Conservation (phyloP, 139 green algal genomes). For the Picochlorum costavermella region DNA sequence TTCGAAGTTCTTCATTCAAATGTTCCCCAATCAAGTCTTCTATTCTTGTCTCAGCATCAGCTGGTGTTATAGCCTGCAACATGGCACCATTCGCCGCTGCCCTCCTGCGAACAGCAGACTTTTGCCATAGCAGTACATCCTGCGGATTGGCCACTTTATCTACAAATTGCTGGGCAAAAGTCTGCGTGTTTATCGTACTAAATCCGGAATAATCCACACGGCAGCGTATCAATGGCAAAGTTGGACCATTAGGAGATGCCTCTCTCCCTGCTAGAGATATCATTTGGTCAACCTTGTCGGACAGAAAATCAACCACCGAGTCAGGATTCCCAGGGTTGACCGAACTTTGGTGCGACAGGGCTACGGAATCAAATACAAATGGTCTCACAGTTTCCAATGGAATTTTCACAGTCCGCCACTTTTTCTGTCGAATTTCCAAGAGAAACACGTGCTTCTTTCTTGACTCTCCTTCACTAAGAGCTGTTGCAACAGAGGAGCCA, state of each 20-base stretch:
- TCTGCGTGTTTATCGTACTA: conserved; percentile 88
- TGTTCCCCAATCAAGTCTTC: conserved; percentile 67
- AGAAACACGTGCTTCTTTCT: conserved; percentile 84
- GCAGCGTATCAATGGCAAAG: conserved; percentile 68
- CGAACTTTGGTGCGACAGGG: conserved; percentile 39
- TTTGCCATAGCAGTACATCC: conserved; percentile 90
- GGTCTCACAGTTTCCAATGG: conserved; percentile 69
- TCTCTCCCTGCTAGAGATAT: conserved; percentile 23
- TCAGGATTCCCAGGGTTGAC: conserved; percentile 46
- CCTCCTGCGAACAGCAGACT: conserved; percentile 31
- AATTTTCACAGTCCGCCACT: conserved; percentile 56
- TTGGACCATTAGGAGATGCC: background rate
- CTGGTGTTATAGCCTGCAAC: background rate
- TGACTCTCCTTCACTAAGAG: conserved; percentile 67
- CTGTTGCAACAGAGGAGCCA: conserved; percentile 71
- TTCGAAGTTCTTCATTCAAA: conserved; percentile 47
- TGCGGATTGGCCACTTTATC: conserved; percentile 93
- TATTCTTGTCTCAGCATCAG: conserved; percentile 69
- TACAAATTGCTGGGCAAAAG: conserved; percentile 92
- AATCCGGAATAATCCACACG: conserved; percentile 94
- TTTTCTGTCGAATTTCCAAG: conserved; percentile 60
- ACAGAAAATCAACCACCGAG: conserved; percentile 52
- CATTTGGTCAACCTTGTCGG: conserved; percentile 56
- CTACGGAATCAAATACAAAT: conserved; percentile 64
- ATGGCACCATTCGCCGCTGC: conserved; percentile 5